Evolutionary conservation across 805 yeast genomes (phyloP), one percentile per base, ranked within the genome.

Genomic region (Schizosaccharomyces lindneri): DNA sequence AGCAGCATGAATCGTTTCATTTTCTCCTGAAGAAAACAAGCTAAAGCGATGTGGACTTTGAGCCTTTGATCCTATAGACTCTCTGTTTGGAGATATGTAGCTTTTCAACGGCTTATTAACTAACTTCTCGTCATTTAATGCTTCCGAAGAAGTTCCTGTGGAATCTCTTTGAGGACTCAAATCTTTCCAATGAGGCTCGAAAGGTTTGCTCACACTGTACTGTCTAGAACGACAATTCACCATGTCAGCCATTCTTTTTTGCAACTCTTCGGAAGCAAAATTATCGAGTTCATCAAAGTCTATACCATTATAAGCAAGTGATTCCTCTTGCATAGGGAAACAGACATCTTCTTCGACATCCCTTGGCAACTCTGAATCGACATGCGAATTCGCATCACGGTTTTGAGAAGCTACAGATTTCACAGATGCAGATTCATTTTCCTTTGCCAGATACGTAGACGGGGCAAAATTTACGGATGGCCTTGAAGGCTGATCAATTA

Each of bases 341-440:
- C 97, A 90, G 57, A 90, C 98, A 78, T 90, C 97, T 69, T 87
- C 96, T 68, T 90, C 97, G 0, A 95, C 87, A 69, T 88, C 96
- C 66, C 86, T 95, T 3, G 59, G 19, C 11, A 19, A 21, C 59
- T 55, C 59, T 36, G 51, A 46, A 11, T 51, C 57, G 2, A 29
- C 57, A 24, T 51, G 57, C 9, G 57, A 51, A 24, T 19, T 29
- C 19, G 32, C 57, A 24, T 46, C 51, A 3, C 51, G 51, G 5
- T 46, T 24, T 4, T 46, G 27, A 46, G 21, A 5, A 24, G 21
- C 51, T 6, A 24, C 51, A 46, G 27, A 36, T 36, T 36, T 36
- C 13, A 36, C 41, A 9, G 41, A 36, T 9, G 41, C 13, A 36
- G 41, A 36, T 4, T 13, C 41, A 13, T 36, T 13, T 36, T 36